These are phyloP conservation scores for Carpinus viminea DNA, from an alignment of 306 rosid genomes.

Conservation along the genomic window DNA sequence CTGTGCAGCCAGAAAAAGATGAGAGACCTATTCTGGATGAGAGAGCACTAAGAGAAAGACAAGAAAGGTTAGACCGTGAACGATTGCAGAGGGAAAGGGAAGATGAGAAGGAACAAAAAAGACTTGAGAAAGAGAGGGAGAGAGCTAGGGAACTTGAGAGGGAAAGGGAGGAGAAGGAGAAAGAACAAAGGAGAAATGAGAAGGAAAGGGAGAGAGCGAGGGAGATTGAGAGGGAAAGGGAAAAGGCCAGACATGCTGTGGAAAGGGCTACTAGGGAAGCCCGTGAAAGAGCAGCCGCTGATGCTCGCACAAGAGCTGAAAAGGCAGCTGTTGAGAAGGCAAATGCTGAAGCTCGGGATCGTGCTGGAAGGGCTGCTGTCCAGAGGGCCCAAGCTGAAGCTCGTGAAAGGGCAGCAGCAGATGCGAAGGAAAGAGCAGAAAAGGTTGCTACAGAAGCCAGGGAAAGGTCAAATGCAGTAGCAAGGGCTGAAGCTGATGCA, in stretches of 20 bases:
- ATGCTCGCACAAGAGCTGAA: conserved; percentile 82
- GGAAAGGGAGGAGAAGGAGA: conserved; percentile 81
- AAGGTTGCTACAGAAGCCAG: conserved; percentile 82
- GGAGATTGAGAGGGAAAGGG: conserved; percentile 66
- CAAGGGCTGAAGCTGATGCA: conserved; percentile 69
- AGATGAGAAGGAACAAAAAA: conserved; percentile 61
- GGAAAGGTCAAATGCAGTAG: conserved; percentile 63
- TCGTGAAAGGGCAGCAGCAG: conserved; percentile 94
- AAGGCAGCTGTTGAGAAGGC: conserved; percentile 84
- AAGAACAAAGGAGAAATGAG: conserved; percentile 67
- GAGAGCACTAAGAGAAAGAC: conserved; percentile 41
- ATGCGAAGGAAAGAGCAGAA: conserved; percentile 84
- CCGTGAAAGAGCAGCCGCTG: conserved; percentile 91
- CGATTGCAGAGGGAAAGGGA: conserved; percentile 66
- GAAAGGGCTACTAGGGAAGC: conserved; percentile 99
- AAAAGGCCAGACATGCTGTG: conserved; percentile 81
- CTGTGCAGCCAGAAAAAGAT: conserved; percentile 65
- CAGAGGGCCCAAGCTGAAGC: conserved; percentile 98
- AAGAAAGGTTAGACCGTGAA: conserved; percentile 67
- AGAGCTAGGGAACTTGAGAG: conserved; percentile 45
- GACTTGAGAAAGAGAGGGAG: conserved; percentile 52
- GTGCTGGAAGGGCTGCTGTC: conserved; percentile 98
- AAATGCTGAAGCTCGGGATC: conserved; percentile 85
- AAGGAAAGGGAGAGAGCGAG: conserved; percentile 47
- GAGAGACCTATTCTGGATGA: conserved; percentile 54